phyloP scores from a whole-genome alignment of 768 basidiomycete species.

The Kwoniella sp. region DNA sequence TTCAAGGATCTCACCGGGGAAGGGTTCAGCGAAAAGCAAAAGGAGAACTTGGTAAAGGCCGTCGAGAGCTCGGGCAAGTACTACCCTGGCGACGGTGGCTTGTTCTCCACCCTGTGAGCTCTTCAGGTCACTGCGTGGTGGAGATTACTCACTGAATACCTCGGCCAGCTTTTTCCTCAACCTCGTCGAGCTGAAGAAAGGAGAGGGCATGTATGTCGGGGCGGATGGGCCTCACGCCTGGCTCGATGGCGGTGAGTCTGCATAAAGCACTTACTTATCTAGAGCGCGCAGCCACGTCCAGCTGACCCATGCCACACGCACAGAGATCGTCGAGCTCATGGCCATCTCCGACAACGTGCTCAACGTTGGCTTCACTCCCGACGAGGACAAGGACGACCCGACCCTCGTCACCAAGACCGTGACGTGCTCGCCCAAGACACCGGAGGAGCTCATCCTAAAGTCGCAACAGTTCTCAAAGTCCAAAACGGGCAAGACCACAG shows the following conservation, averaged over 20 bases:
- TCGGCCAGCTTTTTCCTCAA: slow-evolving; percentile 83
- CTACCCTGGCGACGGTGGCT: slow-evolving; percentile 34
- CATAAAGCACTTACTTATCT: not conserved
- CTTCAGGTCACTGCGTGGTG: not conserved
- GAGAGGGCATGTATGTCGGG: slow-evolving; percentile 87
- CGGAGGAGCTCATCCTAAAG: slow-evolving; percentile 7
- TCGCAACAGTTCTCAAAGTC: slow-evolving; percentile 18
- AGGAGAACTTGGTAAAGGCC: slow-evolving; percentile 29
- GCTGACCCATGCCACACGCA: not conserved
- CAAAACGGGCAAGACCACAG: slow-evolving; percentile 13
- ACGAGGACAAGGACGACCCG: slow-evolving; percentile 29
- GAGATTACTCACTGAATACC: slow-evolving; percentile 57
- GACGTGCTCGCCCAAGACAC: slow-evolving; percentile 20
- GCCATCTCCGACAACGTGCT: slow-evolving; percentile 59
- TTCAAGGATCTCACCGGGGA: slow-evolving; percentile 13
- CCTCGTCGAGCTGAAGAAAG: slow-evolving; percentile 68
- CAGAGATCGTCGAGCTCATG: slow-evolving; percentile 98
- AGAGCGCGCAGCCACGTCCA: not conserved
- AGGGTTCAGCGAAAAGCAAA: slow-evolving; percentile 15
- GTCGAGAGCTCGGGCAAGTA: slow-evolving; percentile 26
- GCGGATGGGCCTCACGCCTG: slow-evolving; percentile 97
- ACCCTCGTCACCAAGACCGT: slow-evolving; percentile 31
- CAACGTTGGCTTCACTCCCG: slow-evolving; percentile 40
- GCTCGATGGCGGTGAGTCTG: slow-evolving; percentile 73
- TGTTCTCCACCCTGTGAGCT: slow-evolving; percentile 13